Evolutionary conservation across 352 stramenopile species (phyloP).

Genomic region (Stramenopiles sp.): DNA sequence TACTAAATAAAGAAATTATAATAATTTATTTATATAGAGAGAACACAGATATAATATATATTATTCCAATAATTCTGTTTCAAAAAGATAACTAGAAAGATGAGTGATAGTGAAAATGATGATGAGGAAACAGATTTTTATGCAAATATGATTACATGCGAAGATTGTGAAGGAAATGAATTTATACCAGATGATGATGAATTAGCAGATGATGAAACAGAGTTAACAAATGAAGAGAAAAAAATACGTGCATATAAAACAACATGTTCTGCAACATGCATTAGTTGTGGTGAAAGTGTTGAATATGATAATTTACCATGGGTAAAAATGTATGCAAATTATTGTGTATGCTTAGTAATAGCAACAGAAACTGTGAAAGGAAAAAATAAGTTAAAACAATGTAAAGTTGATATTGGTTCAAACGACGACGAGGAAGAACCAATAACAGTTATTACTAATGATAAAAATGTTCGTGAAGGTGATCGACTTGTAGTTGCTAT

Average conservation of each 20-base stretch:
- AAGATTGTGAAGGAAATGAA: neutral
- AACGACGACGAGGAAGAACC: neutral
- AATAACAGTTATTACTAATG: neutral
- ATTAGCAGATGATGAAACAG: neutral
- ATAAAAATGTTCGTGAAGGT: neutral
- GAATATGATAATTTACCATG: neutral
- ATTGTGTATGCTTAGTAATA: neutral
- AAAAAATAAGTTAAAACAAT: neutral
- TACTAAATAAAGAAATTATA: too few relatives aligned
- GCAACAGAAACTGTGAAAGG: neutral
- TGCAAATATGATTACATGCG: neutral
- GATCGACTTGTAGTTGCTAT: slow-evolving; percentile 17
- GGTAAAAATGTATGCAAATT: neutral
- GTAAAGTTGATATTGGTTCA: neutral
- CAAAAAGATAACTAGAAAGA: too few relatives aligned
- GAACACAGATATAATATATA: too few relatives aligned
- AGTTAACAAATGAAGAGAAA: neutral
- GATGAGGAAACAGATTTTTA: neutral
- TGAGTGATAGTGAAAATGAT: neutral
- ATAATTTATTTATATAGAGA: too few relatives aligned
- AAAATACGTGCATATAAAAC: neutral
- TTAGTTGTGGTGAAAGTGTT: neutral
- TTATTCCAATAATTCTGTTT: too few relatives aligned
- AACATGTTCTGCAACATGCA: neutral
- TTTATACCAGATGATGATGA: neutral